Evolutionary conservation across 1,284 basidiomycete species (phyloP).

Genomic region (Cryptococcus hybrid): DNA sequence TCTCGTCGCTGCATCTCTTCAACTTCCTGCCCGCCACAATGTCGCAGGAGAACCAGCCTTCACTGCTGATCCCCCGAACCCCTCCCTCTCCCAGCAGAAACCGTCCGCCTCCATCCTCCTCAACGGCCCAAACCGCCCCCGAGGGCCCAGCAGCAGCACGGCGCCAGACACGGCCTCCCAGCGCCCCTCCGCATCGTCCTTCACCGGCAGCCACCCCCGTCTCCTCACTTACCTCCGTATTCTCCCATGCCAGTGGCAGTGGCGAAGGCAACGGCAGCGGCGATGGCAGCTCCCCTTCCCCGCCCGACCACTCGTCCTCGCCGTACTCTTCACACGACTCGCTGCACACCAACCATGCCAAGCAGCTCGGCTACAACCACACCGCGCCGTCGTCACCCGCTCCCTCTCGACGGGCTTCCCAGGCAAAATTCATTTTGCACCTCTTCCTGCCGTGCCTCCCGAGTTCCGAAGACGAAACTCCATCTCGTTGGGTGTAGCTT

Average conservation of each 20-base stretch:
- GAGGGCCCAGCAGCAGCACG: no score
- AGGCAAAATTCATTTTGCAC: conserved; percentile 32
- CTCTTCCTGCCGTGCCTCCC: conserved; percentile 34
- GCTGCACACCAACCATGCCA: not conserved
- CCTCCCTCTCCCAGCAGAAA: conserved; percentile 10
- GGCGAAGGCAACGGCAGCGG: not conserved
- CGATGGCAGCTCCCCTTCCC: not conserved
- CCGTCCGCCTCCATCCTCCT: conserved; percentile 24
- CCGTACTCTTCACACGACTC: not conserved
- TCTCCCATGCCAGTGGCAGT: not conserved
- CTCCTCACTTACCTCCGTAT: not conserved
- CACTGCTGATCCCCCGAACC: conserved; percentile 26
- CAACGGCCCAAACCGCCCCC: conserved; percentile 13
- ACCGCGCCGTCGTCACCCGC: not conserved
- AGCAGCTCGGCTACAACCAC: not conserved
- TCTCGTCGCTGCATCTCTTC: not conserved
- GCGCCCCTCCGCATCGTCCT: not conserved
- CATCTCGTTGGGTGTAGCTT: conserved; percentile 46
- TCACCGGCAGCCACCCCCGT: no score
- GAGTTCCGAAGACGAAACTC: conserved; percentile 42
- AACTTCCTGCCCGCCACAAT: conserved; percentile 5
- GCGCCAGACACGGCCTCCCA: no score
- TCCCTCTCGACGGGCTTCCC: conserved; percentile 4
- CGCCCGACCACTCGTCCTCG: not conserved
- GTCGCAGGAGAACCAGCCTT: conserved; percentile 2